phyloP scores from a whole-genome alignment of 805 yeast genomes.

The Yamadazyma insecticola region DNA sequence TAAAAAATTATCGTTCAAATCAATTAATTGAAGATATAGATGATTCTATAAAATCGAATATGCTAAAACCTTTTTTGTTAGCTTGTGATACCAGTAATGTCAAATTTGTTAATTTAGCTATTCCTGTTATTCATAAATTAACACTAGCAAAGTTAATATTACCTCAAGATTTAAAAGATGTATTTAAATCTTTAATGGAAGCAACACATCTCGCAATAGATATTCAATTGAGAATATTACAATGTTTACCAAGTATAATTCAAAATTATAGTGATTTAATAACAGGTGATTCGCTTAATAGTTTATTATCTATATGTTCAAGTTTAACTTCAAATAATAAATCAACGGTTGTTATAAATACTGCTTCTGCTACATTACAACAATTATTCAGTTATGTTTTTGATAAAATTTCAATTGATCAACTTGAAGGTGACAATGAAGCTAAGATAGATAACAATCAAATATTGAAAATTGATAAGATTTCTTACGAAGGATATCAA shows the following conservation, averaged over 20 bases:
- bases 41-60: constrained; percentile 8
- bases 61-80: constrained; percentile 55
- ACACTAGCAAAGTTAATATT: constrained; percentile 55
- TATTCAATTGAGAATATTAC: constrained; percentile 81
- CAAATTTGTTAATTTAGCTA: constrained; percentile 64
- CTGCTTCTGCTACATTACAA: constrained; percentile 91
- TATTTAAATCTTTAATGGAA: constrained; percentile 66
- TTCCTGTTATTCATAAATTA: constrained; percentile 65
- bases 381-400: constrained; percentile 76
- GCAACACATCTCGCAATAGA: constrained; percentile 75
- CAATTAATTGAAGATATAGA: constrained; percentile 16
- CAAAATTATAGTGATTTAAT: constrained; percentile 57
- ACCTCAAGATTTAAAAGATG: constrained; percentile 42
- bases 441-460: constrained; percentile 40
- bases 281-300: constrained; percentile 51
- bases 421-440: constrained; percentile 6
- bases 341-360: constrained; percentile 73
- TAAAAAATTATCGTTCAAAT: constrained; percentile 8
- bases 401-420: constrained; percentile 56
- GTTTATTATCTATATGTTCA: constrained; percentile 64
- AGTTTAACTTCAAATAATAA: constrained; percentile 65
- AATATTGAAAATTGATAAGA: constrained; percentile 39
- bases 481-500: constrained; percentile 65
- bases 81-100: constrained; percentile 74
- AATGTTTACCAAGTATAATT: constrained; percentile 71